Percentiles rank a stretch among this genome's conserved stretches.
These are phyloP conservation scores for Nicotiana otophora DNA, from an alignment of 257 asterid species.

Conservation along the genomic window DNA sequence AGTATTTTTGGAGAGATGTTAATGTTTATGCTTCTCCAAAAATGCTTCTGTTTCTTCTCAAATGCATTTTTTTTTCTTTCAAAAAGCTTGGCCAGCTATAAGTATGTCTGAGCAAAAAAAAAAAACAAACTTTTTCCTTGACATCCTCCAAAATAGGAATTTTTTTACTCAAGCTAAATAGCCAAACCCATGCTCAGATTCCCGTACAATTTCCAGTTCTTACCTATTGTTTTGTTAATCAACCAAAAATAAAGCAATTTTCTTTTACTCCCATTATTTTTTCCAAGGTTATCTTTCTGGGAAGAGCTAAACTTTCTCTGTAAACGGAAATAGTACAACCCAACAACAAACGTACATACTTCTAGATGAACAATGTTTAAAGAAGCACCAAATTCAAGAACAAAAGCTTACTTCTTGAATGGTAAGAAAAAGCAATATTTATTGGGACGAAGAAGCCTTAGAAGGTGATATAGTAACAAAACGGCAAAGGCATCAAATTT, in stretches of 20 bases:
- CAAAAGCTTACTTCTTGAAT: background rate
- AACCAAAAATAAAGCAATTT: background rate
- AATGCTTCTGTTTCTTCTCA: no score
- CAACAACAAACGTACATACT: no score
- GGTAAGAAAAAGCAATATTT: background rate
- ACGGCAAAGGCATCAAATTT: no score
- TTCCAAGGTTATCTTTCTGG: background rate
- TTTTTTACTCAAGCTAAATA: background rate
- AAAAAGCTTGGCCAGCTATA: no score
- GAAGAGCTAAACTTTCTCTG: background rate
- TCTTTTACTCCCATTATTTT: background rate
- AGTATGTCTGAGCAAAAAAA: no score
- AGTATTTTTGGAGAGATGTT: no score
- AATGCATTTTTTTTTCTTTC: no score
- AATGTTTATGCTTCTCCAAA: no score
- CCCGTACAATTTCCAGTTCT: slow-evolving; percentile 2
- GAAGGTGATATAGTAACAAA: no score
- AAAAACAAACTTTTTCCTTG: background rate
- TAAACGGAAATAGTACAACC: no score
- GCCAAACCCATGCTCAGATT: background rate
- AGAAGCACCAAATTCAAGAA: background rate
- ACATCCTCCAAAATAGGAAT: background rate
- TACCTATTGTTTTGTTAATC: background rate
- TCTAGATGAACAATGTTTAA: no score
- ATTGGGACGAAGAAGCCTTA: no score